Percentiles rank a stretch among this genome's conserved stretches.
These are phyloP conservation scores for Pseudofabraea citricarpa DNA, from an alignment of 2,329 filamentous ascomycete genomes.

Conservation along the genomic window DNA sequence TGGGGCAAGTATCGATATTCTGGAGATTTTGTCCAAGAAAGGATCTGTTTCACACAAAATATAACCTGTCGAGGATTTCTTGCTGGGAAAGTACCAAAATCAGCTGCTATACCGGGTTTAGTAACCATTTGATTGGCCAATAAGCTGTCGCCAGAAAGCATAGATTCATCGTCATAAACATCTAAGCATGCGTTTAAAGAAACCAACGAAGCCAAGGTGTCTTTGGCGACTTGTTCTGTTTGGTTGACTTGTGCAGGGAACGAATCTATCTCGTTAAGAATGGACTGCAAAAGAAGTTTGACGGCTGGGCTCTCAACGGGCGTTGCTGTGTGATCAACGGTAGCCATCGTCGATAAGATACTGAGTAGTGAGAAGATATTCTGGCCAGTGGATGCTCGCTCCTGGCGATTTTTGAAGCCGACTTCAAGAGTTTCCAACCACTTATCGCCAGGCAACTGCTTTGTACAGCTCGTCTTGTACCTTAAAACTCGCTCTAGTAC, in stretches of 20 bases:
- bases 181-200: constrained; percentile 44
- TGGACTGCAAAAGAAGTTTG: neutral
- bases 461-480: too few species aligned
- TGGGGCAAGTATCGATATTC: constrained; percentile 39
- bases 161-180: constrained; percentile 46
- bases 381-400: neutral
- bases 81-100: constrained; percentile 53
- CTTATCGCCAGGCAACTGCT: neutral
- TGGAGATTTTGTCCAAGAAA: constrained; percentile 60
- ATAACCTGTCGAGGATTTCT: constrained; percentile 48
- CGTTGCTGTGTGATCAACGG: neutral
- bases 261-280: neutral
- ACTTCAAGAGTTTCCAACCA: neutral
- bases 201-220: neutral
- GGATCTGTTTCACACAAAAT: constrained; percentile 76
- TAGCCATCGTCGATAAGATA: neutral
- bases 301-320: neutral
- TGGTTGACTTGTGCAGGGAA: too few species aligned
- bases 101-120: too few species aligned
- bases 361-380: neutral
- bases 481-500: too few species aligned
- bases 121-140: too few species aligned
- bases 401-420: neutral
- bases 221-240: neutral
- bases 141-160: too few species aligned